These are phyloP conservation scores for Ormosia semicastrata DNA, from an alignment of 306 rosid genomes.

Conservation along the genomic window DNA sequence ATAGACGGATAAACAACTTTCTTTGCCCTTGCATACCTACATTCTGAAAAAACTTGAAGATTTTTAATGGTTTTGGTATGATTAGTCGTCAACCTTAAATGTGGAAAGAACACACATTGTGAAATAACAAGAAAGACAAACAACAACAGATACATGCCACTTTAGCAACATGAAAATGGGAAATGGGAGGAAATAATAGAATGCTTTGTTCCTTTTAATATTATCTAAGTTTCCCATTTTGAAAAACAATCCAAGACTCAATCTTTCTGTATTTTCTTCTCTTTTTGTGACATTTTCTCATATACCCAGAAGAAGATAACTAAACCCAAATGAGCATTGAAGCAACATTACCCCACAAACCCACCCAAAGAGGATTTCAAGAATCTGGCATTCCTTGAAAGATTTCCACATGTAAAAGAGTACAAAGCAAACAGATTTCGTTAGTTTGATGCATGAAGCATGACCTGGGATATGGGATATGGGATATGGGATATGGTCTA, in stretches of 20 bases:
- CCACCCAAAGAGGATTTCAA: background rate
- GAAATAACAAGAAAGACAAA: background rate
- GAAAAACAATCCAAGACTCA: conserved; percentile 14
- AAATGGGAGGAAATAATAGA: background rate
- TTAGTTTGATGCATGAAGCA: background rate
- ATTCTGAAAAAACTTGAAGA: background rate
- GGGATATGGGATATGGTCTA: conserved; percentile 50
- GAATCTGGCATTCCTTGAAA: background rate
- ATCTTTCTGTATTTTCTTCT: background rate
- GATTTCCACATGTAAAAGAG: background rate
- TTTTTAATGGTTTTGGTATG: background rate
- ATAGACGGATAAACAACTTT: background rate
- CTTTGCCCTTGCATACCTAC: conserved; percentile 11
- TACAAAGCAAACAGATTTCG: background rate
- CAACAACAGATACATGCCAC: background rate
- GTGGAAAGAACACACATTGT: background rate
- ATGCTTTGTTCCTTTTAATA: background rate
- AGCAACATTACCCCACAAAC: background rate
- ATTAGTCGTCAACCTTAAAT: background rate
- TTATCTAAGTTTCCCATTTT: conserved; percentile 1
- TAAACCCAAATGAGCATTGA: background rate
- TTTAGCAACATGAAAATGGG: background rate
- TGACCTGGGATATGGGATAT: conserved; percentile 47
- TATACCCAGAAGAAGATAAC: background rate
- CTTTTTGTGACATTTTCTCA: background rate